Evolutionary conservation across 2,329 filamentous ascomycete species (phyloP).

Genomic region (Fusarium sp.): DNA sequence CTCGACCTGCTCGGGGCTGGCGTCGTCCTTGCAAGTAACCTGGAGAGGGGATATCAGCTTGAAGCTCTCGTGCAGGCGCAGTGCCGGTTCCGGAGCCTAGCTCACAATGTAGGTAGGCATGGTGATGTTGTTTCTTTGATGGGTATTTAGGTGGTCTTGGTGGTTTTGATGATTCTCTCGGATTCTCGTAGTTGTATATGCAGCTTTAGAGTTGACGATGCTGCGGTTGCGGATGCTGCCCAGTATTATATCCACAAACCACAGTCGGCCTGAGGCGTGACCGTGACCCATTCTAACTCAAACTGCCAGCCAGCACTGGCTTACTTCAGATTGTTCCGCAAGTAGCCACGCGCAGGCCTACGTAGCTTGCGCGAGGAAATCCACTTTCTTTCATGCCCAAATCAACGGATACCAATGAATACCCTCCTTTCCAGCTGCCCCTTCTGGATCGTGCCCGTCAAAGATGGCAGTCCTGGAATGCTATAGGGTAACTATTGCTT

Average conservation of each 20-base stretch:
- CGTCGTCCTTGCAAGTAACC: conserved; percentile 84
- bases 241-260: conserved; percentile 43
- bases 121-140: conserved; percentile 43
- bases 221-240: conserved; percentile 34
- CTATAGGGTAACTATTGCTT: conserved; percentile 35
- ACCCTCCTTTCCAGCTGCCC: conserved; percentile 27
- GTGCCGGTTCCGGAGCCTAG: neutral
- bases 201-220: conserved; percentile 22
- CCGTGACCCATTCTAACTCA: conserved; percentile 41
- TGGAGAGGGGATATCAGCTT: conserved; percentile 52
- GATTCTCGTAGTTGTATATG: conserved; percentile 24
- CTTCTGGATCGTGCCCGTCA: conserved; percentile 10
- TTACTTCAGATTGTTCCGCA: conserved; percentile 10
- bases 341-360: conserved; percentile 13
- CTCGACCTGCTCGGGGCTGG: conserved; percentile 74
- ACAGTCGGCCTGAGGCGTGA: conserved; percentile 41
- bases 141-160: conserved; percentile 3
- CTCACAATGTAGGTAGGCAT: conserved; percentile 71
- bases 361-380: conserved; percentile 29
- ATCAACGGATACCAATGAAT: conserved; percentile 29
- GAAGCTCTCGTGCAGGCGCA: neutral
- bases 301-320: conserved; percentile 2
- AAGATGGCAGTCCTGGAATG: conserved; percentile 9
- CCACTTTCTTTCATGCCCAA: conserved; percentile 15
- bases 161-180: conserved; percentile 21